Conservation (phyloP, 805 yeast genomes). For the Metschnikowia noctiluminum region DNA sequence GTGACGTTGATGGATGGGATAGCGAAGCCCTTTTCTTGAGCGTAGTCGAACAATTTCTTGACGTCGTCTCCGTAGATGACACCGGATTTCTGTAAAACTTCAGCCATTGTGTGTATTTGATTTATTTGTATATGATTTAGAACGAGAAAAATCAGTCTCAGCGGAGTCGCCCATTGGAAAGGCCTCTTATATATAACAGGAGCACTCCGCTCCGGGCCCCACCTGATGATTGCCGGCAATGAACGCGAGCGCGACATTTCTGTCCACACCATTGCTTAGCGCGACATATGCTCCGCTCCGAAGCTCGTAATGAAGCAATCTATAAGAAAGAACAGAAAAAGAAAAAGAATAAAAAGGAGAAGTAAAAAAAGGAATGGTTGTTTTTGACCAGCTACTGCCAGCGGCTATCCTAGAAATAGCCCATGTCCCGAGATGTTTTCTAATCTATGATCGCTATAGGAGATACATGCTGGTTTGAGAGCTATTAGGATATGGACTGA, state of each 20-base stretch:
- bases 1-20: constrained; percentile 99
- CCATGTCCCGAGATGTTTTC: too few relatives aligned
- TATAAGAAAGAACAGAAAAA: too few relatives aligned
- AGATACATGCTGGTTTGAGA: too few relatives aligned
- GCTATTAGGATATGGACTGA: too few relatives aligned
- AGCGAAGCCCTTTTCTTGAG: constrained; percentile 90
- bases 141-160: background rate
- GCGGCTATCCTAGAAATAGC: too few relatives aligned
- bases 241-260: constrained; percentile 11
- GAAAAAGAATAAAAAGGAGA: too few relatives aligned
- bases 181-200: constrained; percentile 15
- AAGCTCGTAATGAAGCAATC: background rate
- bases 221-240: constrained; percentile 7
- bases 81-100: constrained; percentile 75
- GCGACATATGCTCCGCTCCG: constrained; percentile 13
- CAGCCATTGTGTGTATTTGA: constrained; percentile 16
- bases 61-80: constrained; percentile 99
- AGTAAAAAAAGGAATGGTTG: too few relatives aligned
- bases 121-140: constrained; percentile 1
- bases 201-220: constrained; percentile 23
- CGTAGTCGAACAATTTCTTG: constrained; percentile 78
- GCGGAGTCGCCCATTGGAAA: background rate
- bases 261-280: constrained; percentile 4
- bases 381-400: too few relatives aligned
- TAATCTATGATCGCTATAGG: too few relatives aligned